phyloP scores from a whole-genome alignment of 2,329 filamentous ascomycete species.

The Verticillium dahliae region DNA sequence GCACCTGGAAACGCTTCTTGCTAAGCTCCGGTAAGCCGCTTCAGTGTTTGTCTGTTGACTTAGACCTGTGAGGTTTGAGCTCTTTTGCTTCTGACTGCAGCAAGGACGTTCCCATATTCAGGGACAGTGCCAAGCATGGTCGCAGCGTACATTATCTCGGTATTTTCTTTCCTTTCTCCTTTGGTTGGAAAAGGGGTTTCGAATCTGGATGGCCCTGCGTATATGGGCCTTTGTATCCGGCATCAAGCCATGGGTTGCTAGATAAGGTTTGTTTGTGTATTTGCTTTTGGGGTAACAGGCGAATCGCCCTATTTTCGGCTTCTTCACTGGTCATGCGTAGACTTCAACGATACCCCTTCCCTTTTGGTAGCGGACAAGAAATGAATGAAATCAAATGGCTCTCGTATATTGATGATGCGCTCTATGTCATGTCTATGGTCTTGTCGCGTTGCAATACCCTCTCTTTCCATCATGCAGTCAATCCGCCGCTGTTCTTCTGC shows the following conservation, averaged over 20 bases:
- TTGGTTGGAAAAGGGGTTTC: neutral
- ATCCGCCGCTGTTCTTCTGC: conserved; percentile 63
- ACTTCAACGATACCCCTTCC: neutral
- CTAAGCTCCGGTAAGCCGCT: conserved; percentile 19
- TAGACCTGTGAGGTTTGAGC: neutral
- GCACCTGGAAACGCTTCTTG: conserved; percentile 68
- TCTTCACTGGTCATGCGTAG: neutral
- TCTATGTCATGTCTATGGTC: conserved; percentile 17
- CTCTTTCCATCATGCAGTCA: conserved; percentile 23
- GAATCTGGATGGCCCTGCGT: neutral
- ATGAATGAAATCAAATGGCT: neutral
- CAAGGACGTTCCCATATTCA: neutral
- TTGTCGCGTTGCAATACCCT: neutral
- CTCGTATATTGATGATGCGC: neutral
- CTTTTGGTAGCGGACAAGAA: neutral
- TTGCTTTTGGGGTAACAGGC: conserved; percentile 6
- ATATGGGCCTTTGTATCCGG: neutral
- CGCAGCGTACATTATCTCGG: neutral
- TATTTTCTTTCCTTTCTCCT: neutral
- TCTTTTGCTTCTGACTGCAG: neutral
- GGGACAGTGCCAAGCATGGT: neutral
- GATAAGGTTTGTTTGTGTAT: conserved; percentile 6
- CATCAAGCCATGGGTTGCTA: neutral
- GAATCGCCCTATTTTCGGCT: neutral
- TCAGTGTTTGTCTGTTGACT: neutral